These are phyloP conservation scores for Globisporangium middletonii DNA, from an alignment of 352 stramenopile species.

Conservation along the genomic window DNA sequence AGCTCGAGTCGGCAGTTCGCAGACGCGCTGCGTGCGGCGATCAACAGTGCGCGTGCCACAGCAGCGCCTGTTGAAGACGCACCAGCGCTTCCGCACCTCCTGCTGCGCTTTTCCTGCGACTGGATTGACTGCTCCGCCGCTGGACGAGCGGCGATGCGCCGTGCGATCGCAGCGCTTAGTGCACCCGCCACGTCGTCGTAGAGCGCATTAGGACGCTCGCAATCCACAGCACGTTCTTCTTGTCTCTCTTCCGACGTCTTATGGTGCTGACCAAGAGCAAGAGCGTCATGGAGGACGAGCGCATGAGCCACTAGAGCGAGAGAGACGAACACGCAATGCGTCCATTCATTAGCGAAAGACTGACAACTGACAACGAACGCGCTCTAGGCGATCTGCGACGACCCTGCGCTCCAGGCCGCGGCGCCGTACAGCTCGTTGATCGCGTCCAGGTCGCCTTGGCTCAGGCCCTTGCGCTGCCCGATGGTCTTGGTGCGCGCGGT, in stretches of 20 bases:
- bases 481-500: slow-evolving; percentile 42
- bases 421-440: slow-evolving; percentile 40
- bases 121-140: slow-evolving; percentile 12
- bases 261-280: too few species aligned
- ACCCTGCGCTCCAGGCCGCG: slow-evolving; percentile 15
- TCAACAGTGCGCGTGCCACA: background rate
- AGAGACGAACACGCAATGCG: too few species aligned
- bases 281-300: too few species aligned
- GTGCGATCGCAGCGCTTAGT: slow-evolving; percentile 1
- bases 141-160: slow-evolving; percentile 2
- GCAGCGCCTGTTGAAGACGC: background rate
- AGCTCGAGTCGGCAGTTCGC: slow-evolving; percentile 5
- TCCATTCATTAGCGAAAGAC: background rate
- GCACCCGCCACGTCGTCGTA: too few species aligned
- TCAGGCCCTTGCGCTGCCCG: slow-evolving; percentile 58
- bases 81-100: background rate
- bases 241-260: too few species aligned
- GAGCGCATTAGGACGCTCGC: too few species aligned
- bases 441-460: slow-evolving; percentile 34
- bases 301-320: too few species aligned
- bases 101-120: background rate
- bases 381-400: slow-evolving; percentile 19
- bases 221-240: too few species aligned
- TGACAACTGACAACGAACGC: background rate
- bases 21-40: background rate